Conservation (phyloP, 164 flowering plant species). For the Nymphaea thermarum region DNA sequence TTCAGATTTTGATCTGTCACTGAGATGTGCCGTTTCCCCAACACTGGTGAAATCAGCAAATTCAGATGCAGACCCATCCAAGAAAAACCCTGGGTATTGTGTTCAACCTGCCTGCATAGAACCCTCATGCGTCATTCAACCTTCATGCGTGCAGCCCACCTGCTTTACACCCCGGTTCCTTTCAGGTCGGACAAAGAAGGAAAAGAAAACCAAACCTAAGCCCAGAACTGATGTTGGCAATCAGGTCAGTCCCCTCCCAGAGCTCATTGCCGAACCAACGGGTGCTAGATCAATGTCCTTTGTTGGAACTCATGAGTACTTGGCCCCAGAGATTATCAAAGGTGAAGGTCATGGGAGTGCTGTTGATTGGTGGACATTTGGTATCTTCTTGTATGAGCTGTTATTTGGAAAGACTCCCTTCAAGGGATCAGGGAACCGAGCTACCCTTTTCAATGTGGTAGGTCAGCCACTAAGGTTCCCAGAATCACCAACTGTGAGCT, state of each 20-base stretch:
- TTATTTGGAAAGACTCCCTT: slow-evolving; percentile 84
- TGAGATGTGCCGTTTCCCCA: slow-evolving; percentile 68
- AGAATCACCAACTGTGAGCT: slow-evolving; percentile 68
- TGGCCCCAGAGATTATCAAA: slow-evolving; percentile 88
- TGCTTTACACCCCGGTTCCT: slow-evolving; percentile 71
- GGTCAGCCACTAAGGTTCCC: slow-evolving; percentile 86
- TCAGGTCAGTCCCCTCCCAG: slow-evolving; percentile 61
- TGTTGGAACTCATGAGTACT: slow-evolving; percentile 88
- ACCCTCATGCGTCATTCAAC: slow-evolving; percentile 55
- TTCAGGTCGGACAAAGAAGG: slow-evolving; percentile 45
- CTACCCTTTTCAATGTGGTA: slow-evolving; percentile 78
- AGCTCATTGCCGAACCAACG: slow-evolving; percentile 87
- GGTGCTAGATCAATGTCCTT: slow-evolving; percentile 89
- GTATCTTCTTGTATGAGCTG: slow-evolving; percentile 85
- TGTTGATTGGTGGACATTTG: slow-evolving; percentile 98
- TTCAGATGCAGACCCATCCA: slow-evolving; percentile 23
- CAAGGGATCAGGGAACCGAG: slow-evolving; percentile 70
- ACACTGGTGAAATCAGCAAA: slow-evolving; percentile 55
- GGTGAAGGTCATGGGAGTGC: slow-evolving; percentile 97
- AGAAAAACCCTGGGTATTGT: slow-evolving; percentile 50
- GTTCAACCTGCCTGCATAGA: slow-evolving; percentile 58
- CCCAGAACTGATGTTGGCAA: slow-evolving; percentile 24
- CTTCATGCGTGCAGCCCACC: slow-evolving; percentile 65
- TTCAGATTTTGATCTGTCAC: slow-evolving; percentile 88
- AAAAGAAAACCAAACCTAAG: slow-evolving; percentile 16